Conservation (phyloP, 2,329 filamentous ascomycete genomes). For the Periconia digitata region DNA sequence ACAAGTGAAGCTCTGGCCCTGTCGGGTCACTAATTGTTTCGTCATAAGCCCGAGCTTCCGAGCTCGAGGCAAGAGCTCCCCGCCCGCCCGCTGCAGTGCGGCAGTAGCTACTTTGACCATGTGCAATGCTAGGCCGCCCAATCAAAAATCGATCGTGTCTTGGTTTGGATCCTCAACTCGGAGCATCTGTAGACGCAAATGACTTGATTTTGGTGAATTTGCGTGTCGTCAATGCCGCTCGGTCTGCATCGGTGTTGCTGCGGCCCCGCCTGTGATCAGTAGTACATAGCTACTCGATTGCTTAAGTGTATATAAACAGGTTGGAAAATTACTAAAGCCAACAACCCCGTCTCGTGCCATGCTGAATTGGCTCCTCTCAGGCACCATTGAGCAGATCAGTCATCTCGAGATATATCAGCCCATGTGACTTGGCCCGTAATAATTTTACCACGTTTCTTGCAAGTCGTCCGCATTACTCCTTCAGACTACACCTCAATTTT, state of each 20-base stretch:
- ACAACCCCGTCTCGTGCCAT: neutral
- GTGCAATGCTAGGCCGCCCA: neutral
- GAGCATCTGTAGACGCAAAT: no score
- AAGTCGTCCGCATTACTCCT: neutral
- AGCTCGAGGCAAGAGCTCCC: conserved; percentile 7
- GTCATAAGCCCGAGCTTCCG: conserved; percentile 28
- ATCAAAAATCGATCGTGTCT: neutral
- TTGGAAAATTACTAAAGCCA: neutral
- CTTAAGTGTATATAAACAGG: neutral
- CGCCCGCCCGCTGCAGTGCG: no score
- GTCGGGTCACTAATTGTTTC: conserved; percentile 21
- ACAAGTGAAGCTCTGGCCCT: conserved; percentile 8
- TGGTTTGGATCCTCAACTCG: no score
- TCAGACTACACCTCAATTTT: no score
- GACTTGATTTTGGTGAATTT: no score
- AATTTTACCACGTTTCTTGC: neutral
- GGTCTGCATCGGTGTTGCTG: no score
- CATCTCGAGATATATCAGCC: neutral
- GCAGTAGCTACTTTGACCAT: neutral
- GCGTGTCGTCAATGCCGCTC: no score
- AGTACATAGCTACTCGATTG: no score
- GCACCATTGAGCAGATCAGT: neutral
- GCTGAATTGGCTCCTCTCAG: neutral
- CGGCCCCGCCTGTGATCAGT: no score
- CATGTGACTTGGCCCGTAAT: neutral